Evolutionary conservation across 495 filamentous ascomycete species (phyloP).

Genomic region (Penicillium silybi): DNA sequence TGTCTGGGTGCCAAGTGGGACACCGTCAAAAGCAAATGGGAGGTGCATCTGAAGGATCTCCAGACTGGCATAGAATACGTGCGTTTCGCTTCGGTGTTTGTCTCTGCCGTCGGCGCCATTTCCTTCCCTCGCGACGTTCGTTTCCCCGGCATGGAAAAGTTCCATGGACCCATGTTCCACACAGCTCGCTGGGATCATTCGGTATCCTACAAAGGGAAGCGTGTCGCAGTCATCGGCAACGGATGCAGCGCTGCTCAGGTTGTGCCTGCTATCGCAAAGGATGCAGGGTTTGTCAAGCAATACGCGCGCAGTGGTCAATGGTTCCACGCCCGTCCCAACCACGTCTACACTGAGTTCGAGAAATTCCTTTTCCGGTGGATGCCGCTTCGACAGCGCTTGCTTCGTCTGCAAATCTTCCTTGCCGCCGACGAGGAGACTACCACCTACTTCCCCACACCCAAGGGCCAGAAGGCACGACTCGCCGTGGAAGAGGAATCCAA

Average conservation of each 20-base stretch:
- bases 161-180: conserved; percentile 44
- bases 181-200: conserved; percentile 43
- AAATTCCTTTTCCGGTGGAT: conserved; percentile 10
- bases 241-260: conserved; percentile 43
- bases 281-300: conserved; percentile 48
- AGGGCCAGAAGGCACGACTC: conserved; percentile 19
- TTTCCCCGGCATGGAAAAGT: conserved; percentile 34
- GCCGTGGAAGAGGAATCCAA: not conserved
- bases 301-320: conserved; percentile 55
- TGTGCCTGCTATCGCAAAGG: conserved; percentile 28
- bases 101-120: conserved; percentile 48
- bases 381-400: conserved; percentile 29
- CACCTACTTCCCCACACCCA: conserved; percentile 14
- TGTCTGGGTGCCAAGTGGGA: conserved; percentile 26
- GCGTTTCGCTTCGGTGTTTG: conserved; percentile 29
- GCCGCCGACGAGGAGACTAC: conserved; percentile 20
- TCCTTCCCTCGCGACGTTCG: conserved; percentile 39
- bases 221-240: conserved; percentile 48
- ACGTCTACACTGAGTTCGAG: not conserved
- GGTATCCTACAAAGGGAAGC: conserved; percentile 34
- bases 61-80: conserved; percentile 16
- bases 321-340: conserved; percentile 37
- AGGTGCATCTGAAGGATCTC: conserved; percentile 21
- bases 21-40: conserved; percentile 19
- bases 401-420: conserved; percentile 31